A percentile compares a stretch with the other conserved stretches of the same genome.
These are phyloP conservation scores for Eragrostis curvula DNA, from an alignment of 176 grass and related monocot genomes.

Conservation along the genomic window DNA sequence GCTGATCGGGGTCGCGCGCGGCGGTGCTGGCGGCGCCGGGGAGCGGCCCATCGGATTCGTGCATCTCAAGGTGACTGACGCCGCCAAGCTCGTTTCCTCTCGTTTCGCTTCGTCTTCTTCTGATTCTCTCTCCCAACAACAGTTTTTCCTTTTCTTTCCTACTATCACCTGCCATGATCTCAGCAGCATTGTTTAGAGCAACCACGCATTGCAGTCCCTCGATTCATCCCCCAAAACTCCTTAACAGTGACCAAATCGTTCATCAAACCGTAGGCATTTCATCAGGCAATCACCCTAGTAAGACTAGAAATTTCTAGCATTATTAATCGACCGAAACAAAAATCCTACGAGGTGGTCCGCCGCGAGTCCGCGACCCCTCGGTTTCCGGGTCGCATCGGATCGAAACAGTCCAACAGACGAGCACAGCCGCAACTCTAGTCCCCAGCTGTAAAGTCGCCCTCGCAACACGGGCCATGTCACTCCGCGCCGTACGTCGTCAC, in stretches of 20 bases:
- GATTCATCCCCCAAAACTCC: background rate
- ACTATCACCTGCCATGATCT: background rate
- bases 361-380: background rate
- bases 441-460: slow-evolving; percentile 40
- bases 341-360: slow-evolving; percentile 13
- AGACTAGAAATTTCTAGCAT: background rate
- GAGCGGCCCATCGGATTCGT: slow-evolving; percentile 64
- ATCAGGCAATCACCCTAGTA: background rate
- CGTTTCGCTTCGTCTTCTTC: slow-evolving; percentile 9
- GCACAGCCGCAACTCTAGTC: slow-evolving; percentile 10
- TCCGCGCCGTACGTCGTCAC: slow-evolving; percentile 7
- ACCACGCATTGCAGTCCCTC: background rate
- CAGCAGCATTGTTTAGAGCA: slow-evolving; percentile 4
- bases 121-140: no score
- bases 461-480: background rate
- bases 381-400: slow-evolving; percentile 44
- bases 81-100: background rate
- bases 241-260: background rate
- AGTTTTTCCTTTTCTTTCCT: background rate
- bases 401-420: slow-evolving; percentile 46
- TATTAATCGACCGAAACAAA: background rate
- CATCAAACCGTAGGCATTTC: background rate
- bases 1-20: slow-evolving; percentile 62
- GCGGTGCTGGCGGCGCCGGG: slow-evolving; percentile 27
- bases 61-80: slow-evolving; percentile 78